Percentiles rank a stretch among this genome's conserved stretches.
These are phyloP conservation scores for Stachybotrys elegans DNA, from an alignment of 2,329 filamentous ascomycete genomes.

Conservation along the genomic window DNA sequence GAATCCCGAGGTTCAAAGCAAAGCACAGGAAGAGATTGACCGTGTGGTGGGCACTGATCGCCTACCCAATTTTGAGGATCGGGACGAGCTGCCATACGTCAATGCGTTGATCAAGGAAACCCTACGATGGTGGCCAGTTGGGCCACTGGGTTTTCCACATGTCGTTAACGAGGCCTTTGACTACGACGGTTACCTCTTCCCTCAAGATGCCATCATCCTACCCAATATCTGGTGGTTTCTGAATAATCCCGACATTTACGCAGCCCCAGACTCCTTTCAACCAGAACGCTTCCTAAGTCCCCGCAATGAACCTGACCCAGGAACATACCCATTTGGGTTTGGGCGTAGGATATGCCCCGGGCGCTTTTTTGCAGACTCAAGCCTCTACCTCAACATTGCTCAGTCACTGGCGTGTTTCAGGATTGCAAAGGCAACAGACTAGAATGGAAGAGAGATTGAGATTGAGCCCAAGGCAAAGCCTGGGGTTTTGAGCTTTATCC, in stretches of 20 bases:
- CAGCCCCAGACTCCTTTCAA: constrained; percentile 7
- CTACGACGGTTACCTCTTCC: constrained; percentile 12
- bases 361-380: constrained; percentile 12
- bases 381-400: constrained; percentile 18
- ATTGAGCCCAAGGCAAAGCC: background rate
- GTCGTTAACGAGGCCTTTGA: constrained; percentile 8
- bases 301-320: constrained; percentile 9
- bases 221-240: constrained; percentile 11
- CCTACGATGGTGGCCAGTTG: constrained; percentile 33
- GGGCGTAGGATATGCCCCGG: constrained; percentile 16
- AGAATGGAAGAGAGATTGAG: constrained; percentile 17
- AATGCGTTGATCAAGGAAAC: constrained; percentile 36
- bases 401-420: constrained; percentile 36
- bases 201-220: constrained; percentile 11
- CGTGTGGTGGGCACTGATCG: constrained; percentile 29
- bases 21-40: constrained; percentile 30
- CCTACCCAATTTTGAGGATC: constrained; percentile 31
- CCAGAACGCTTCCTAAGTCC: constrained; percentile 8
- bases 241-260: constrained; percentile 7
- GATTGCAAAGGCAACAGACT: constrained; percentile 26
- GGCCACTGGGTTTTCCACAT: constrained; percentile 12
- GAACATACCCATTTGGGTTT: constrained; percentile 12
- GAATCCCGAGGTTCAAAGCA: constrained; percentile 24
- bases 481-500: background rate
- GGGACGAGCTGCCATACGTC: constrained; percentile 34